Evolutionary conservation across 305 asterid genomes (phyloP).

Genomic region (Solanum chacoense): DNA sequence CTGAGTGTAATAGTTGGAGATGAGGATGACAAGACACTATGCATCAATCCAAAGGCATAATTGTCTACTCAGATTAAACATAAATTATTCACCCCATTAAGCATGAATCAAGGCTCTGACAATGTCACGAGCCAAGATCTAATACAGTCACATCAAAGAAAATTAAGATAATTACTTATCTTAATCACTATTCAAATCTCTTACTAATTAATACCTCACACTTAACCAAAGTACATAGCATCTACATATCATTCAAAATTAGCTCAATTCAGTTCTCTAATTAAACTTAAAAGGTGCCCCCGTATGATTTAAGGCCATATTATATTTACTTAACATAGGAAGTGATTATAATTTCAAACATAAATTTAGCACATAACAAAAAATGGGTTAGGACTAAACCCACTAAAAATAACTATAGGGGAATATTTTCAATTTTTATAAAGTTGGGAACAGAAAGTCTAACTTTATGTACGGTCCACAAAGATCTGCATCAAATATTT

Average conservation of each 20-base stretch:
- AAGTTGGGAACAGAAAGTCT: slow-evolving; percentile 18
- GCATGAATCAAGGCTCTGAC: slow-evolving; percentile 12
- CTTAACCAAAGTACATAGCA: not conserved
- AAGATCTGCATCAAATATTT: slow-evolving; percentile 15
- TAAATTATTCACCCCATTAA: slow-evolving; percentile 1
- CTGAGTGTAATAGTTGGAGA: not conserved
- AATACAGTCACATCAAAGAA: not conserved
- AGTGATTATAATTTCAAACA: slow-evolving; percentile 1
- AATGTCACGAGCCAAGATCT: slow-evolving; percentile 16
- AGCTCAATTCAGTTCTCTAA: not conserved
- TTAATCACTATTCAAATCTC: not conserved
- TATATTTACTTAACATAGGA: not conserved
- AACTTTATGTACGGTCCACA: slow-evolving; percentile 22
- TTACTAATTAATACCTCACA: not conserved
- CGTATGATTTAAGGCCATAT: not conserved
- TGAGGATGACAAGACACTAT: not conserved
- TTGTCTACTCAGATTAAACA: not conserved
- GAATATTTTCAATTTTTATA: slow-evolving; percentile 33
- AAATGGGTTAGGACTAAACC: not conserved
- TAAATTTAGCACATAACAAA: not conserved
- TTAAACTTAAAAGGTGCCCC: not conserved
- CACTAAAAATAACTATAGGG: not conserved
- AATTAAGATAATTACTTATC: not conserved
- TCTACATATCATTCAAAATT: not conserved
- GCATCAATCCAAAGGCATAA: slow-evolving; percentile 6